These are phyloP conservation scores for Colletotrichum limetticola DNA, from an alignment of 2,329 filamentous ascomycete species.

Conservation along the genomic window DNA sequence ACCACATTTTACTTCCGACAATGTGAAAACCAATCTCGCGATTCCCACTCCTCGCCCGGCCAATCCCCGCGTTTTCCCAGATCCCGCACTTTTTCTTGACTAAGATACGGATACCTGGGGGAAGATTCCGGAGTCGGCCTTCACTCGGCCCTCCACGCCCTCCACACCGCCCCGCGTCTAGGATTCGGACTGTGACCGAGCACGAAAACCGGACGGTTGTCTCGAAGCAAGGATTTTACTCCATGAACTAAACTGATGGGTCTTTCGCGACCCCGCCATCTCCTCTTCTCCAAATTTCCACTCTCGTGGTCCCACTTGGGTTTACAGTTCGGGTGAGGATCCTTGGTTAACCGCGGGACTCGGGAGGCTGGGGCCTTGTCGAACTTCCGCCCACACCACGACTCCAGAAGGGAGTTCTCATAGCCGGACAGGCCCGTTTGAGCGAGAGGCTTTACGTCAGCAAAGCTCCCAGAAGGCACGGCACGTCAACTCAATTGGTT, in stretches of 20 bases:
- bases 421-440: background rate
- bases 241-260: background rate
- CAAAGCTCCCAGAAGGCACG: background rate
- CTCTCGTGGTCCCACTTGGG: background rate
- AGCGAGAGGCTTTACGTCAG: background rate
- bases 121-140: slow-evolving; percentile 8
- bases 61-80: slow-evolving; percentile 7
- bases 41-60: background rate
- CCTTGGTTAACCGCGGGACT: slow-evolving; percentile 5
- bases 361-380: background rate
- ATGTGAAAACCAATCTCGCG: background rate
- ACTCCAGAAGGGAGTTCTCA: background rate
- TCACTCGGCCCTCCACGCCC: background rate
- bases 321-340: background rate
- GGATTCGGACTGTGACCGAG: slow-evolving; percentile 29
- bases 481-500: background rate
- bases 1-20: background rate
- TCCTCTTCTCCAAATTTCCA: slow-evolving; percentile 9
- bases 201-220: background rate
- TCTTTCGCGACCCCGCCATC: background rate
- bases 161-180: slow-evolving; percentile 9
- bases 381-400: background rate
- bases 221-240: background rate
- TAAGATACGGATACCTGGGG: slow-evolving; percentile 15
- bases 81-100: slow-evolving; percentile 10